Percentiles rank a stretch among this genome's conserved stretches.
phyloP scores from a whole-genome alignment of 176 grass and related monocot species.

The Urochloa ruziziensis region DNA sequence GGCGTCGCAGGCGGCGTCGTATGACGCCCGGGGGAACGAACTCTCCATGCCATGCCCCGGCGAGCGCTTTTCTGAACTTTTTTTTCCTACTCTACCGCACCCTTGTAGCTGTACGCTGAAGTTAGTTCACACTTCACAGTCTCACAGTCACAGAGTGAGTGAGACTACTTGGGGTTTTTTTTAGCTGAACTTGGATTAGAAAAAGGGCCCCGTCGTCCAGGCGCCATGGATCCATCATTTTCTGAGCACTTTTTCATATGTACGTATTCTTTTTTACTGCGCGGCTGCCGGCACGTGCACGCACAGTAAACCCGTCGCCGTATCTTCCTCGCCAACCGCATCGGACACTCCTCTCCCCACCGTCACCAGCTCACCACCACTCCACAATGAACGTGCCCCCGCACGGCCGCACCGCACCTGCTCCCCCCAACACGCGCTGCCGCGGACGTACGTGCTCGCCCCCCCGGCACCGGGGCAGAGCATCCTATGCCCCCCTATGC shows the following conservation, averaged over 20 bases:
- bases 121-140: no score
- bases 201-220: no score
- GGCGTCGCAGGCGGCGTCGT: neutral
- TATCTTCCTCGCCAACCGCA: neutral
- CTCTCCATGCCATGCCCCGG: neutral
- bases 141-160: no score
- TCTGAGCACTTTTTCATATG: neutral
- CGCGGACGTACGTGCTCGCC: neutral
- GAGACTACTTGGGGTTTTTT: no score
- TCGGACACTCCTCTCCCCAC: neutral
- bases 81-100: no score
- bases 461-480: constrained; percentile 3
- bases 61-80: no score
- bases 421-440: constrained; percentile 21
- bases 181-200: no score
- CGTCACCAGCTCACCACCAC: neutral
- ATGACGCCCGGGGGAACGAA: neutral
- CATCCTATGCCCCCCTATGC: no score
- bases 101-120: no score
- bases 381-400: neutral
- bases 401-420: neutral
- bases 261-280: neutral
- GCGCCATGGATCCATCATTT: neutral
- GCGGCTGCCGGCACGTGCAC: neutral
- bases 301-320: neutral